Base-by-base conservation (phyloP, 805 yeast genomes). In the Suhomyces sp. region DNA sequence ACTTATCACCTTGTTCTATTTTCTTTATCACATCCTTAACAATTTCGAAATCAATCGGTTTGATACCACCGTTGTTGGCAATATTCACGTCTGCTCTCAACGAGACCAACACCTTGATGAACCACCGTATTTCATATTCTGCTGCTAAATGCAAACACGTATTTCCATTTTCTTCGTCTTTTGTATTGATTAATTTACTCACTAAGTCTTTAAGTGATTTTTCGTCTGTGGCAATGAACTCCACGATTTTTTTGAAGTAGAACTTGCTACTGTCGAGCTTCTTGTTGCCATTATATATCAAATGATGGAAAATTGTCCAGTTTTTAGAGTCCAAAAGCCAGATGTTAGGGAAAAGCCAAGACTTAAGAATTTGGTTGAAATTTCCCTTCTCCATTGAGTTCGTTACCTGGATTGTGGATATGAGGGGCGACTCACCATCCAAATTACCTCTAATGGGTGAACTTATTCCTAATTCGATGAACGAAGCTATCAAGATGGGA, bases 21-120 rank as follows among this genome's bases (percentile, higher is more conserved):
- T 10, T 19, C 12, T 42, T 36, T n/a, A 39, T 30, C 9, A 55
- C 51, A 30, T 67, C 70, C 29, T 76, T 62, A 28, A 72, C 76
- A 35, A 83, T 78, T 28, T 95, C 95, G 61, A 85, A 91, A 61
- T 93, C 98, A 10, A 72, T 63, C 3, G 98, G 95, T 42, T 84
- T 77, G 21, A 91, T 72, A 0, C 96, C 96, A 4, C 91, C 83
- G 33, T 85, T 83, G 56, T 93, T 93, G 4, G 87, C 77, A 31
- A 87, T 72, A 21, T 71, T 70, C 4, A 85, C 77, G 53, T 90
- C 66, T 0, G 72, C 71, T 12, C 53, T 53, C 14, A 68, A 52
- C 32, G 53, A 59, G 16, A 66, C 39, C 14, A 68, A 52, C 2
- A 68, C 25, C 23, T 53, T 58, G 21, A 66, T 50, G 31, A 65